Conservation (phyloP, 1,284 basidiomycete genomes). For the Sporisorium reilianum region DNA sequence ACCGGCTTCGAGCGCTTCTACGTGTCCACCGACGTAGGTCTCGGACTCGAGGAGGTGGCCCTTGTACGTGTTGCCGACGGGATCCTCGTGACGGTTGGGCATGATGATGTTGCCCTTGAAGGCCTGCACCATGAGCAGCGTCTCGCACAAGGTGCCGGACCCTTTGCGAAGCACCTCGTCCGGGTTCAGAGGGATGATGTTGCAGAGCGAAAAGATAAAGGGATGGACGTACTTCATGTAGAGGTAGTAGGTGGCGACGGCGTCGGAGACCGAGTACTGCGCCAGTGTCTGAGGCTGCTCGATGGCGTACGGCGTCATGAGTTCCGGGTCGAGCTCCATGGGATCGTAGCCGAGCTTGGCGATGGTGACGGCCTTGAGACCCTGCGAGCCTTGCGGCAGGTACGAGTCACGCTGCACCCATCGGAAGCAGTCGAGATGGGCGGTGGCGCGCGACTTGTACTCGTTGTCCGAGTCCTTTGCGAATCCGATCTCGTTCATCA, state of each 20-base stretch:
- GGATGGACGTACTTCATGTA: conserved; percentile 99
- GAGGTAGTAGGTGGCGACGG: conserved; percentile 98
- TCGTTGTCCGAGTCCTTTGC: conserved; percentile 91
- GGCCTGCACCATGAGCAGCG: conserved; percentile 98
- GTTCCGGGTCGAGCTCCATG: conserved; percentile 95
- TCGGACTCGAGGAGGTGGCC: conserved; percentile 96
- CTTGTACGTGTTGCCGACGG: conserved; percentile 91
- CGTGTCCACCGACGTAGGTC: conserved; percentile 98
- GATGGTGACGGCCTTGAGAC: conserved; percentile 96
- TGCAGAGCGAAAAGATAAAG: conserved; percentile 99
- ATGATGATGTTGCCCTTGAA: conserved; percentile 92
- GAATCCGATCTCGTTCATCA: conserved; percentile 96
- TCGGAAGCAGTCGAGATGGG: conserved; percentile 99
- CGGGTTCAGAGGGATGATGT: conserved; percentile 96
- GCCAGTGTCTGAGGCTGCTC: conserved; percentile 96
- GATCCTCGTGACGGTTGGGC: conserved; percentile 97
- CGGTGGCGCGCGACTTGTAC: conserved; percentile 92
- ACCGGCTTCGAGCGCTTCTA: conserved; percentile 97
- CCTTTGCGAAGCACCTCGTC: conserved; percentile 98
- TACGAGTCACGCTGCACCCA: conserved; percentile 99
- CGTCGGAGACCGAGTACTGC: conserved; percentile 99
- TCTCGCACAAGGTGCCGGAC: conserved; percentile 95
- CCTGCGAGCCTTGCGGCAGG: conserved; percentile 96
- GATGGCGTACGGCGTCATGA: conserved; percentile 99
- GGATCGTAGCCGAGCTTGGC: conserved; percentile 97